A percentile compares a stretch with the other conserved stretches of the same genome.
These are phyloP conservation scores for Exophiala sp. DNA, from an alignment of 2,329 filamentous ascomycete genomes.

Conservation along the genomic window DNA sequence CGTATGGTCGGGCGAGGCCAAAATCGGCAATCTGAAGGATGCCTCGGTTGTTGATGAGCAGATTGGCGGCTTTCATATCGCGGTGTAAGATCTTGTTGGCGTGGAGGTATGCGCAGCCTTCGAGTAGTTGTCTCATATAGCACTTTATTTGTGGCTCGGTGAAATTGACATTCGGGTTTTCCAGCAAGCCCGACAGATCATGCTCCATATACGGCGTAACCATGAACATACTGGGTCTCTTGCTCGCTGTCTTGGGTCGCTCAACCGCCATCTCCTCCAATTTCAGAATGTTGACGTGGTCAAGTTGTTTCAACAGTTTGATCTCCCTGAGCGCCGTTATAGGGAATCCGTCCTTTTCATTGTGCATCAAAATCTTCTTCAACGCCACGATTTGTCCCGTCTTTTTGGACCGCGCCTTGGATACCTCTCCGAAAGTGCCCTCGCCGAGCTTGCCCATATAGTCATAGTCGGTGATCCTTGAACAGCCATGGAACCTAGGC, in stretches of 20 bases:
- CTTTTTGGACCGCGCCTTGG: conserved; percentile 74
- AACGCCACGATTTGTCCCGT: conserved; percentile 73
- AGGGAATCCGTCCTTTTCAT: conserved; percentile 99
- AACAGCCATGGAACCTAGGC: conserved; percentile 74
- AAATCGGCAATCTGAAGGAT: conserved; percentile 97
- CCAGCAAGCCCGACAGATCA: conserved; percentile 91
- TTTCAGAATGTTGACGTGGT: conserved; percentile 77
- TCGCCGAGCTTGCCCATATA: conserved; percentile 62
- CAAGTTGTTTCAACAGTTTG: conserved; percentile 92
- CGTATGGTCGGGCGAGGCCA: conserved; percentile 86
- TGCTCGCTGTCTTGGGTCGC: conserved; percentile 64
- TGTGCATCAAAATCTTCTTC: conserved; percentile 99
- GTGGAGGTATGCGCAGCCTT: conserved; percentile 85
- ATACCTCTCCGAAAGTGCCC: conserved; percentile 91
- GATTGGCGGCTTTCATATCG: conserved; percentile 98
- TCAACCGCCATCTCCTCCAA: conserved; percentile 97
- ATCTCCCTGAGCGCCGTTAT: conserved; percentile 97
- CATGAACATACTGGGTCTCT: conserved; percentile 92
- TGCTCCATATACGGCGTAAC: conserved; percentile 98
- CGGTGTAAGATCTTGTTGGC: conserved; percentile 84
- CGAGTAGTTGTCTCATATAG: conserved; percentile 88
- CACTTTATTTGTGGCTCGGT: conserved; percentile 92
- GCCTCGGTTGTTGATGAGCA: conserved; percentile 90
- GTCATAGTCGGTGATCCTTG: conserved; percentile 43
- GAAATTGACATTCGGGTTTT: conserved; percentile 86